These are phyloP conservation scores for Globisporangium mamillatum DNA, from an alignment of 352 stramenopile genomes.

Conservation along the genomic window DNA sequence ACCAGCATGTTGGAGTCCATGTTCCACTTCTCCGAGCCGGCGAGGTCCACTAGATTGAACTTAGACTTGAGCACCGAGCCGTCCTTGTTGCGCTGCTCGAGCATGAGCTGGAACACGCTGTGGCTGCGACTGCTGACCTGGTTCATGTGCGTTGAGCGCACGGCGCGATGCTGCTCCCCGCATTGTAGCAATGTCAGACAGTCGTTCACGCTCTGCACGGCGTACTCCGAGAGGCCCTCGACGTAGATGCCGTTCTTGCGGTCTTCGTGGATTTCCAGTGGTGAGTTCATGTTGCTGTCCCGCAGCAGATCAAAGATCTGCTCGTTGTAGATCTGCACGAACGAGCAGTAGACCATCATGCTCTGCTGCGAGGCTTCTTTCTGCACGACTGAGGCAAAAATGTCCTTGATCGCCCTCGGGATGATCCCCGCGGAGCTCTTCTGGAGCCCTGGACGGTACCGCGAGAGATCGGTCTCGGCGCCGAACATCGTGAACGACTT, in stretches of 20 bases:
- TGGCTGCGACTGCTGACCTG: constrained; percentile 88
- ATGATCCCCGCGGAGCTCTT: constrained; percentile 88
- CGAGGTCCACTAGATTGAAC: constrained; percentile 94
- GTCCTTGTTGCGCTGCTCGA: constrained; percentile 74
- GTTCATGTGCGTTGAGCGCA: constrained; percentile 91
- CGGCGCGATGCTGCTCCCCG: constrained; percentile 84
- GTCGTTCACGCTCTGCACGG: constrained; percentile 79
- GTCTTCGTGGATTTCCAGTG: constrained; percentile 86
- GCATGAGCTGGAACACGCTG: constrained; percentile 85
- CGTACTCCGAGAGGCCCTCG: constrained; percentile 90
- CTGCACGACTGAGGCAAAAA: constrained; percentile 69
- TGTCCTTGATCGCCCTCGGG: constrained; percentile 86
- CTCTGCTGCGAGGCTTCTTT: constrained; percentile 39
- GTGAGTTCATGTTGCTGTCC: constrained; percentile 70
- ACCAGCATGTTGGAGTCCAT: constrained; percentile 77
- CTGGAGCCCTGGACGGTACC: constrained; percentile 69
- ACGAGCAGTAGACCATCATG: constrained; percentile 72
- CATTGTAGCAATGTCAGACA: constrained; percentile 82
- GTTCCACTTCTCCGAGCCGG: constrained; percentile 94
- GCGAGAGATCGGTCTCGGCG: constrained; percentile 62
- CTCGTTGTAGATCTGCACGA: constrained; percentile 93
- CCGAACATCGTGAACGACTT: constrained; percentile 90
- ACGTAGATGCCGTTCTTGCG: constrained; percentile 88
- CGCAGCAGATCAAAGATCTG: constrained; percentile 88
- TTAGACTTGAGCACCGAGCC: constrained; percentile 86